Evolutionary conservation across 805 yeast species (phyloP), one percentile per base, ranked within the genome.

Genomic region (Isabelozyma heimii): DNA sequence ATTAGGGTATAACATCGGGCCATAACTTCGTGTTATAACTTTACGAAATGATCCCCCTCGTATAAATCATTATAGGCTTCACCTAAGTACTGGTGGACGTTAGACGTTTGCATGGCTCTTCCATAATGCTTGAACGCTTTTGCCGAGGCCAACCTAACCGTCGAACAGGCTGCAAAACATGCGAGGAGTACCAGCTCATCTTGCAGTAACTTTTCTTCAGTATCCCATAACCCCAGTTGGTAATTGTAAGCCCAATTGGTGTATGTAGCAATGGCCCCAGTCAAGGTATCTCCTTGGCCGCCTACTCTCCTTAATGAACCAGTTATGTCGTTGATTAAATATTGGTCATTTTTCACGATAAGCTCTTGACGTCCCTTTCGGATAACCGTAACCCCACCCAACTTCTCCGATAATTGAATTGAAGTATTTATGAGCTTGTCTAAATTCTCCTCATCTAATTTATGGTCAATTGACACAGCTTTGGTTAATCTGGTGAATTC

Each of bases 241-340:
- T 88, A 86, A 10, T 86, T 85, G 20, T 77, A 61, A 5, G 87
- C 82, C 96, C 96, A 92, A 5, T 89, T 88, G 33, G 88, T 60
- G 58, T 92, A 73, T 0, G 96, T 85, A 1, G 91, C 91, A n/a
- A 91, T 68, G 20, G 89, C 73, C 0, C 99, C 99, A 0, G 92
- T 81, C 38, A 94, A 65, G 0, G 97, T 87, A 59, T 94, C 99
- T 24, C 99, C 99, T 69, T 94, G 98, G 0, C 99, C 99, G 10
- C 97, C 97, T 7, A 89, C 95, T 47, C 99, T 76, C 60, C 89
- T 86, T 44, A 70, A 66, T 6, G 94, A 85, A 1, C 98, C 97
- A 13, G 63, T 58, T 30, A 72, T 60, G 35, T 74, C 75, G 52
- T 76, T 79, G 3, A 68, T 57, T 6, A 88, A 52, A 5, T 69